Conservation (phyloP, 2,329 filamentous ascomycete genomes). For the Arachnopeziza araneosa region DNA sequence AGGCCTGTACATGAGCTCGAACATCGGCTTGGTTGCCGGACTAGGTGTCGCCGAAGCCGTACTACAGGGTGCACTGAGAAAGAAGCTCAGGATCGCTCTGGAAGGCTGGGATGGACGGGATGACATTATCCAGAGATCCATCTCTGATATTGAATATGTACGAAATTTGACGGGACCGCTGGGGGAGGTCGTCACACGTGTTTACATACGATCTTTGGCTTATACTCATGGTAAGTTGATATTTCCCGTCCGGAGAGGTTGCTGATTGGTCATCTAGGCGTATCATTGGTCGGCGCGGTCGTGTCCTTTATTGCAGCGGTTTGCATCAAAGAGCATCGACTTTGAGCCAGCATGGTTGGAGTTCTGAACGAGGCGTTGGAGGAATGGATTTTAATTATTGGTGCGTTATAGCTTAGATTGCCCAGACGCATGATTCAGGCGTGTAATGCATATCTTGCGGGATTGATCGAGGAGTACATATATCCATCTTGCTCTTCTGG, state of each 20-base stretch:
- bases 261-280: background rate
- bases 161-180: constrained; percentile 8
- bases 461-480: too few relatives aligned
- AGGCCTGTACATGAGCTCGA: constrained; percentile 39
- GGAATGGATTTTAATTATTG: background rate
- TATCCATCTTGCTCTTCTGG: too few relatives aligned
- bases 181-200: constrained; percentile 14
- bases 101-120: constrained; percentile 8
- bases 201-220: constrained; percentile 18
- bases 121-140: constrained; percentile 14
- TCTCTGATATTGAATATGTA: constrained; percentile 17
- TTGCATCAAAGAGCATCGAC: constrained; percentile 7
- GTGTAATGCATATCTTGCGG: too few relatives aligned
- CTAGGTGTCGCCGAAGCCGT: constrained; percentile 18
- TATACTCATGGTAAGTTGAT: constrained; percentile 26
- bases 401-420: background rate
- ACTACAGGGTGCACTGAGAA: constrained; percentile 14
- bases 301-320: constrained; percentile 7
- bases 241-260: background rate
- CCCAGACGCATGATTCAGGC: too few relatives aligned
- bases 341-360: background rate
- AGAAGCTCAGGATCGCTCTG: constrained; percentile 11
- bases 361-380: background rate
- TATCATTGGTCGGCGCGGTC: constrained; percentile 7
- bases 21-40: constrained; percentile 19